Evolutionary conservation across 768 basidiomycete genomes (phyloP), one percentile per base, ranked within the genome.

Genomic region (Lactarius evosmus): DNA sequence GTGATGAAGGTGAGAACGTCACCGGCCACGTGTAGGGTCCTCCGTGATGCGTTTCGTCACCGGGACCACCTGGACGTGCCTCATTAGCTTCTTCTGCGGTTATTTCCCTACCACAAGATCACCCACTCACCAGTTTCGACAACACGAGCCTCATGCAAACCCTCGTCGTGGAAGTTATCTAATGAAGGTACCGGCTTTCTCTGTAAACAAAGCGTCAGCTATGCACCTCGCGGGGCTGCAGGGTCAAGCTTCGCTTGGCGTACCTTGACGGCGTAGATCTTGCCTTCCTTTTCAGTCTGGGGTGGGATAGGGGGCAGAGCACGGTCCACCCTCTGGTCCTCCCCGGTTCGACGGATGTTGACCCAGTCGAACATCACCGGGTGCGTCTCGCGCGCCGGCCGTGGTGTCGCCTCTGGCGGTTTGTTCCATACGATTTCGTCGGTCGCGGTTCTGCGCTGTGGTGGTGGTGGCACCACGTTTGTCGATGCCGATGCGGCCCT

Each of bases 161-260:
- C 19, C 36, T 52, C 62, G 32, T 66, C 66, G 29, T 50, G 40
- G 33, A 66, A 60, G 57, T 8, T 30, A 27, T 60, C 66, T n/a
- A 66, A 60, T 55, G 58, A 56, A 12, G 66, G 66, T 8, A 66
- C 66, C 7, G 66, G 66, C 38, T 66, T 66, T 38, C 66, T 66
- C 66, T 66, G 52, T n/a, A 25, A 25, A 32, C 17, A 33, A 33
- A 36, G 14, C 9, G 54, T 61, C 14, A 56, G 55, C 38, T 34
- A n/a, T 36, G 36, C 19, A 36, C 56, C 33, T 14, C 34, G 29
- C 16, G 33, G 33, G 30, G 5, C 33, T 50, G 36, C 40, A 36
- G 38, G 38, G 33, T 2, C 29, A 50, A 19, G 9, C 41, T 7
- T 7, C 7, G 61, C 66, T 7, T 7, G 12, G 61, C 66, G 16